A percentile compares a stretch with the other conserved stretches of the same genome.
These are phyloP conservation scores for Fagopyrum tataricum DNA, from an alignment of 148 eudicot genomes.

Conservation along the genomic window DNA sequence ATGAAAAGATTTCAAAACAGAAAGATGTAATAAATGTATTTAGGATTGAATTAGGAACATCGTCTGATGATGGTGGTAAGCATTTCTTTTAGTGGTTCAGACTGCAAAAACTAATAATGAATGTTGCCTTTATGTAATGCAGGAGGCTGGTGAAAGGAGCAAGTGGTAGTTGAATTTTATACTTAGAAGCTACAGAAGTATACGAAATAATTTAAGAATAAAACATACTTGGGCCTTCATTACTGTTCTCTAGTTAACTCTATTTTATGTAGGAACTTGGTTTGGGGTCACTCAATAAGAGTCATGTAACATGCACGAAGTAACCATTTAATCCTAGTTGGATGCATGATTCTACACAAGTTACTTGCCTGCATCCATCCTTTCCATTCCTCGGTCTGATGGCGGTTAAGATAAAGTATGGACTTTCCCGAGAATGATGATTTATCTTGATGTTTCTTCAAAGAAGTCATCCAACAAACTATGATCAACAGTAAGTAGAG, in stretches of 20 bases:
- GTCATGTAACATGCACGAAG: neutral
- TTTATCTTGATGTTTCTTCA: slow-evolving; percentile 84
- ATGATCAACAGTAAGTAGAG: slow-evolving; percentile 70
- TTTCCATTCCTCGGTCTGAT: slow-evolving; percentile 98
- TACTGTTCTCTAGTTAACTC: neutral
- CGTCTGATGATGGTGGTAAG: neutral
- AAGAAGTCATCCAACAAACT: slow-evolving; percentile 76
- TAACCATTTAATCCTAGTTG: neutral
- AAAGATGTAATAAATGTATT: neutral
- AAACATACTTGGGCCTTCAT: neutral
- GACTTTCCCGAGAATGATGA: slow-evolving; percentile 87
- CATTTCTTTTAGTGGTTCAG: neutral
- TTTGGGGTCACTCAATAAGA: neutral
- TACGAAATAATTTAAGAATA: neutral
- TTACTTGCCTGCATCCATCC: slow-evolving; percentile 96
- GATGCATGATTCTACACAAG: neutral
- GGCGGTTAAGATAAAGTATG: slow-evolving; percentile 76
- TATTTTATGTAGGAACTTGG: neutral
- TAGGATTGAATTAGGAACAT: neutral
- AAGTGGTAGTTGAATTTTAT: neutral
- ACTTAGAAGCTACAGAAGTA: neutral
- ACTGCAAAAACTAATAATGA: neutral
- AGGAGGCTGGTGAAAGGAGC: neutral
- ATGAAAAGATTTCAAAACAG: neutral
- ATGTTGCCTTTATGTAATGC: neutral